phyloP scores from a whole-genome alignment of 257 asterid genomes.

The Henckelia pumila region DNA sequence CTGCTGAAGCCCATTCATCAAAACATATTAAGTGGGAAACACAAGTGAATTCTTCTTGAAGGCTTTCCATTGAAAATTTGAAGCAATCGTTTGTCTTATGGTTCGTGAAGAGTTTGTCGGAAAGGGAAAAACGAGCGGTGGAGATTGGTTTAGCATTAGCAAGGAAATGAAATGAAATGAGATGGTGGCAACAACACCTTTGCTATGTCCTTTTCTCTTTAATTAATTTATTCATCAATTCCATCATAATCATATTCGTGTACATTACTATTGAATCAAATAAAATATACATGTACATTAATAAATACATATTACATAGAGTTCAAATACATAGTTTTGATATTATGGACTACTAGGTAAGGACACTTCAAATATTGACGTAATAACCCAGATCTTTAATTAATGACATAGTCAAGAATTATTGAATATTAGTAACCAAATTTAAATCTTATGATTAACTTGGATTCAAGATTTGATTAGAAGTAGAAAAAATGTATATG shows the following conservation, averaged over 20 bases:
- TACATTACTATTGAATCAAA: neutral
- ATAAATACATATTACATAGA: no score
- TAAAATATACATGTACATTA: neutral
- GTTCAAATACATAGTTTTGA: no score
- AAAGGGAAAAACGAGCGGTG: neutral
- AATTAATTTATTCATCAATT: no score
- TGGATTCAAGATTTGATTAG: no score
- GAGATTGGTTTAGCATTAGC: neutral
- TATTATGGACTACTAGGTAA: no score
- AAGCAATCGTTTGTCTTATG: neutral
- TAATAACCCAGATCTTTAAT: no score
- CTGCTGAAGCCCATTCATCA: slow-evolving; percentile 37
- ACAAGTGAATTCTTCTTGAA: neutral
- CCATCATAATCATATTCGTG: neutral
- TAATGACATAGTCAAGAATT: no score
- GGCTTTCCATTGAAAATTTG: neutral
- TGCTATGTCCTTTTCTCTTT: neutral
- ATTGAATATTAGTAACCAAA: no score
- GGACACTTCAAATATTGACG: no score
- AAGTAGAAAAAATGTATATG: no score
- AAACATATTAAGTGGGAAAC: neutral
- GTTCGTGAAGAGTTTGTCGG: neutral
- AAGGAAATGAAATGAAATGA: neutral
- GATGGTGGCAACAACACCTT: neutral
- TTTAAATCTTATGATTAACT: no score